phyloP scores from a whole-genome alignment of 2,329 filamentous ascomycete genomes.

The Nigrospora sphaerica region DNA sequence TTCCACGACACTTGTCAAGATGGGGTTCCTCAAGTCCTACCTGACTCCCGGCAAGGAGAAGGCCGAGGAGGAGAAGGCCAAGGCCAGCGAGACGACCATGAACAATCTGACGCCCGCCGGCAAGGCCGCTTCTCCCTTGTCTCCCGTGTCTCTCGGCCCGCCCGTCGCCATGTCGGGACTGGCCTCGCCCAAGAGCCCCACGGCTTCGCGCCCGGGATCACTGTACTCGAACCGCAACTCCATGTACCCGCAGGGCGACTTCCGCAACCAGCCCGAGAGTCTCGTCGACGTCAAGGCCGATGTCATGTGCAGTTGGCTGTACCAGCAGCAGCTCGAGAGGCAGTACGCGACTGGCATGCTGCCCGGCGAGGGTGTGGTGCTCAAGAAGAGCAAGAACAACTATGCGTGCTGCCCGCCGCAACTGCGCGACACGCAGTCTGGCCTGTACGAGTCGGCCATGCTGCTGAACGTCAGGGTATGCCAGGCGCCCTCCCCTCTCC shows the following conservation, averaged over 20 bases:
- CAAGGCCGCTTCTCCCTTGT: conserved; percentile 1
- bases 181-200: conserved; percentile 10
- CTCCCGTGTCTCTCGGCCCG: conserved; percentile 2
- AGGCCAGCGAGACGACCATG: conserved; percentile 9
- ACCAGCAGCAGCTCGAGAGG: conserved; percentile 51
- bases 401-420: conserved; percentile 31
- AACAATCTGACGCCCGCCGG: conserved; percentile 6
- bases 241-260: conserved; percentile 29
- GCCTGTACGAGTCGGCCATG: conserved; percentile 26
- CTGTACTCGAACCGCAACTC: conserved; percentile 14
- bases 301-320: conserved; percentile 57
- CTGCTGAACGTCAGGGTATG: conserved; percentile 31
- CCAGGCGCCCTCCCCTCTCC: conserved; percentile 7
- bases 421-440: conserved; percentile 24
- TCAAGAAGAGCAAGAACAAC: conserved; percentile 29
- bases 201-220: conserved; percentile 14
- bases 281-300: conserved; percentile 49
- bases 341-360: conserved; percentile 29
- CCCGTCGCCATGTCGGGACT: conserved; percentile 12
- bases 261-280: conserved; percentile 34
- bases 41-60: conserved; percentile 20
- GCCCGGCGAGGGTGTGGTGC: conserved; percentile 30
- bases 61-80: conserved; percentile 7
- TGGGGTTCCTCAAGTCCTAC: conserved; percentile 26
- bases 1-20: conserved; percentile 9